Evolutionary conservation across 352 stramenopile species (phyloP).

Genomic region (Phytopythium helicoides): DNA sequence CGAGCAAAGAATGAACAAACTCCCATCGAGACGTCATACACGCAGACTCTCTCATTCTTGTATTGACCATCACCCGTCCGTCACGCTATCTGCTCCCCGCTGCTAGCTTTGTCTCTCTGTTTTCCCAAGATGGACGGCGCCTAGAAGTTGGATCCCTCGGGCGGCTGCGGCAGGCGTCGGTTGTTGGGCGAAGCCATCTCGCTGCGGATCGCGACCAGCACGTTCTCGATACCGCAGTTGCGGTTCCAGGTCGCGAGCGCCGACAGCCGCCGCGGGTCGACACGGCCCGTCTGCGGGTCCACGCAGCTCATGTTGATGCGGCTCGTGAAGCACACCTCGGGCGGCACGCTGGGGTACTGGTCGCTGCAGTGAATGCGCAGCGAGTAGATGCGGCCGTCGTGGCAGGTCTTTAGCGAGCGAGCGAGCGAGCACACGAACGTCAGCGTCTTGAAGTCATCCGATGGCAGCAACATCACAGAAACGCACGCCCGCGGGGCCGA

Average conservation of each 20-base stretch:
- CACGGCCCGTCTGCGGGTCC: slow-evolving; percentile 82
- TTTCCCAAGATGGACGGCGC: slow-evolving; percentile 15
- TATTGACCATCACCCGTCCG: not conserved
- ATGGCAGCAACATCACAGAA: slow-evolving; percentile 6
- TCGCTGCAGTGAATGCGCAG: slow-evolving; percentile 93
- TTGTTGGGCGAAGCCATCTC: slow-evolving; percentile 90
- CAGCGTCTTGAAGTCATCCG: not conserved
- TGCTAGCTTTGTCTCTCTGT: not conserved
- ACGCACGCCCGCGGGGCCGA: slow-evolving; percentile 93
- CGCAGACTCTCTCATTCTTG: slow-evolving; percentile 8
- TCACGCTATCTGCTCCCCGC: not conserved
- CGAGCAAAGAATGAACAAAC: too few species aligned
- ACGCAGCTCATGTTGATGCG: slow-evolving; percentile 98
- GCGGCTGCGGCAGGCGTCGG: slow-evolving; percentile 87
- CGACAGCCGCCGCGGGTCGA: slow-evolving; percentile 72
- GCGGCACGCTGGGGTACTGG: slow-evolving; percentile 93
- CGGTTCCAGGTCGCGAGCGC: slow-evolving; percentile 82
- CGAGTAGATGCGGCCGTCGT: slow-evolving; percentile 97
- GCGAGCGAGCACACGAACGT: not conserved
- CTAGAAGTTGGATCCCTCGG: slow-evolving; percentile 92
- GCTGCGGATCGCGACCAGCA: slow-evolving; percentile 86
- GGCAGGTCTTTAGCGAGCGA: slow-evolving; percentile 88
- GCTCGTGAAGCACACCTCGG: slow-evolving; percentile 94
- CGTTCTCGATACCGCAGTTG: slow-evolving; percentile 89
- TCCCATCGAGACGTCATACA: too few species aligned